Base-by-base conservation (phyloP, 345 rosid species). In the Eucalyptus urophylla region DNA sequence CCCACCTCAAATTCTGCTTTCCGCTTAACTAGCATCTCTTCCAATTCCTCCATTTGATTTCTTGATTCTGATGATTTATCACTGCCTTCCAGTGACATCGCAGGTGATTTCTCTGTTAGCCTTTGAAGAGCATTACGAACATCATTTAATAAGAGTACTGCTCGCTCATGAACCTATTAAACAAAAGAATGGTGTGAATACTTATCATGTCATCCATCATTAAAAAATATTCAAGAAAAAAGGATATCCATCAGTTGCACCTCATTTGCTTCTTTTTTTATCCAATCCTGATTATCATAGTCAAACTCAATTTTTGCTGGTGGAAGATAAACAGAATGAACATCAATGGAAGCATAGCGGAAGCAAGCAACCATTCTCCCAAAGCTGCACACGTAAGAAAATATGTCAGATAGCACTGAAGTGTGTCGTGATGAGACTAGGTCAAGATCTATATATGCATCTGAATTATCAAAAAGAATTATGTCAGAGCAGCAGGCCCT, bases 291-390 rank as follows among this genome's bases (percentile, higher is more conserved):
- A 89, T 91, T 92, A 87, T 91, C 95, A 93, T 87, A 92, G 94
- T 92, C 95, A 88, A 97, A 98, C 69, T 96, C 99, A 91, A 98
- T 94, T 91, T 95, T 95, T 43, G 95, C 31, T 11, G 97, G 98
- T 56, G 99, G 99, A 89, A 98, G 96, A 89, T 90, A 93, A 87
- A 98, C 99, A 56, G 99, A 95, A 90, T 94, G 93, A 91, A 97
- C 96, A 91, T 93, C 89, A 90, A 98, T 98, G 80, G 99, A 92
- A 88, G 99, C 99, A 94, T 98, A 98, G 87, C 97, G 95, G 91
- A 98, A 98, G 93, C 99, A 98, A 91, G 99, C 99, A 90, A 97
- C 98, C 98, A 95, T 98, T 92, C 92, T 92, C 91, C 99, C 99
- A 88, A 95, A 97, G 87, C 99, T 98, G 94, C 94, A 95, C 47